A percentile compares a stretch with the other conserved stretches of the same genome.
These are phyloP conservation scores for Lavandula angustifolia DNA, from an alignment of 257 asterid genomes.

Conservation along the genomic window DNA sequence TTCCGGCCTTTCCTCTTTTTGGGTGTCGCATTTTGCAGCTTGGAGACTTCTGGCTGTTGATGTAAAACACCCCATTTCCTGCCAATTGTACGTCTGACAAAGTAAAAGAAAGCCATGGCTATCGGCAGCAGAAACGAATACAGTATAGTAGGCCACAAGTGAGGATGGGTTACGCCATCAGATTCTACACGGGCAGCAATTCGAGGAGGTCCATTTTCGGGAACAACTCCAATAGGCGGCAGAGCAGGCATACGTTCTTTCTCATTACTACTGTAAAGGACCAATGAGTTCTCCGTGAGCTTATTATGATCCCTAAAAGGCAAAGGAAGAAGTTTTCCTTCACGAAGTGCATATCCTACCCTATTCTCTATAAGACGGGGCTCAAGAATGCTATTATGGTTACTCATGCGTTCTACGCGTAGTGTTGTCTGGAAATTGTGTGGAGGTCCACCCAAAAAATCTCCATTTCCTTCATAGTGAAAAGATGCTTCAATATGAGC, in stretches of 20 bases:
- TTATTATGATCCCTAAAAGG: constrained; percentile 43
- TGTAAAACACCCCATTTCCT: constrained; percentile 30
- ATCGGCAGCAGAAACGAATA: constrained; percentile 42
- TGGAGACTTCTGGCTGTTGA: constrained; percentile 40
- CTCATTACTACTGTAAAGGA: constrained; percentile 35
- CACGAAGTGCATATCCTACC: constrained; percentile 53
- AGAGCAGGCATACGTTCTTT: constrained; percentile 47
- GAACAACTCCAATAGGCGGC: constrained; percentile 43
- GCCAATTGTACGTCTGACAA: constrained; percentile 20
- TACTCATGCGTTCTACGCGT: constrained; percentile 60
- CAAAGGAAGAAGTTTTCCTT: constrained; percentile 47
- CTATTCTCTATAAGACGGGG: constrained; percentile 44
- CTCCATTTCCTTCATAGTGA: constrained; percentile 57
- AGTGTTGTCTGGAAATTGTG: constrained; percentile 50
- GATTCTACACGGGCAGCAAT: constrained; percentile 32
- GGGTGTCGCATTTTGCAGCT: constrained; percentile 40
- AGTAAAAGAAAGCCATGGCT: constrained; percentile 37
- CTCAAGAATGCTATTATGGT: constrained; percentile 53
- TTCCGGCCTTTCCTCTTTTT: constrained; percentile 71
- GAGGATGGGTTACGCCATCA: constrained; percentile 32
- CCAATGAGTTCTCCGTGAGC: constrained; percentile 36
- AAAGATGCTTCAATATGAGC: constrained; percentile 79
- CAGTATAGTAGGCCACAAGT: constrained; percentile 43
- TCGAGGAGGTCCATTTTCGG: constrained; percentile 39
- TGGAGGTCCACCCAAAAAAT: constrained; percentile 41